A percentile compares a stretch with the other conserved stretches of the same genome.
phyloP scores from a whole-genome alignment of 768 basidiomycete genomes.

The Termitomyces sp. region DNA sequence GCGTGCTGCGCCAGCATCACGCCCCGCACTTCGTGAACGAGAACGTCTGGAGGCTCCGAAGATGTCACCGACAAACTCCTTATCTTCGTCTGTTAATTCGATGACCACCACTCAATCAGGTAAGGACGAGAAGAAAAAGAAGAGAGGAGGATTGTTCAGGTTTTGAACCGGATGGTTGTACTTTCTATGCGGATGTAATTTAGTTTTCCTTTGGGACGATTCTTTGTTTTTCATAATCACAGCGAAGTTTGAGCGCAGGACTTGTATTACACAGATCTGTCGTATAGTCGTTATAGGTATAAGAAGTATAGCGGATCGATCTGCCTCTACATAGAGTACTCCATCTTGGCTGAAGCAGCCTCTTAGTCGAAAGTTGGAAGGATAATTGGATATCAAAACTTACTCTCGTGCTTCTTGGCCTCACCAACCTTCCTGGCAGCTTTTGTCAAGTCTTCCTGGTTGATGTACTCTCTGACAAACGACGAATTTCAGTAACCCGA shows the following conservation, averaged over 20 bases:
- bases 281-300: conserved; percentile 5
- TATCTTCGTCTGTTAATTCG: conserved; percentile 42
- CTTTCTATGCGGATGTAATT: conserved; percentile 17
- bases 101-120: conserved; percentile 25
- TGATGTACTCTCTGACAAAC: conserved; percentile 71
- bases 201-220: conserved; percentile 21
- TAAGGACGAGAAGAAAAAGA: conserved; percentile 70
- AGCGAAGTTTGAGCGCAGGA: neutral
- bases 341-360: conserved; percentile 48
- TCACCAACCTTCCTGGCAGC: conserved; percentile 94
- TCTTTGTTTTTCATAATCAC: neutral
- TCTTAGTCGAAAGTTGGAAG: neutral
- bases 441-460: conserved; percentile 95
- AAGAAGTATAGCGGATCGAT: conserved; percentile 13
- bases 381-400: conserved; percentile 25
- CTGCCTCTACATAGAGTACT: conserved; percentile 41
- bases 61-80: conserved; percentile 56
- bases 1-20: conserved; percentile 35
- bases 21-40: conserved; percentile 32
- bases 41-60: conserved; percentile 30
- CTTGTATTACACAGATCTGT: neutral
- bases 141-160: conserved; percentile 70
- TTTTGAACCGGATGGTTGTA: conserved; percentile 39
- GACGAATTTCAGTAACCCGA: neutral
- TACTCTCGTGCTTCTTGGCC: conserved; percentile 97